Evolutionary conservation across 208 protist species (phyloP).

Genomic region (Trypanosoma caninum): DNA sequence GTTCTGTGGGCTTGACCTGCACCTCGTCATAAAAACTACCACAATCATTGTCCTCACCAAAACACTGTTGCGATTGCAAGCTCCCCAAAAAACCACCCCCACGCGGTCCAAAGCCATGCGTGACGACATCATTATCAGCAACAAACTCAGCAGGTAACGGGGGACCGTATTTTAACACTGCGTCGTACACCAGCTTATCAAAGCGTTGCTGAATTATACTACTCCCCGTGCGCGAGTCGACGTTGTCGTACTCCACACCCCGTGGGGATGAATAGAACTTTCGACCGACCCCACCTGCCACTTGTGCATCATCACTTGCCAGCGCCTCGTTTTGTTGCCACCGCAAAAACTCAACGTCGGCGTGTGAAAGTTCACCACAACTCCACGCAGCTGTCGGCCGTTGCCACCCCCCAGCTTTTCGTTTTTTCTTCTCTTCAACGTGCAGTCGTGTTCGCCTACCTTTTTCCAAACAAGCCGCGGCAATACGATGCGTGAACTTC

Average conservation of each 20-base stretch:
- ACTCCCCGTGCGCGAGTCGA: conserved; percentile 47
- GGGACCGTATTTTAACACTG: conserved; percentile 70
- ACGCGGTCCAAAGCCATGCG: too few relatives aligned
- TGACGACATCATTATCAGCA: conserved; percentile 41
- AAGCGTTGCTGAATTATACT: conserved; percentile 72
- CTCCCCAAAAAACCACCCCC: too few relatives aligned
- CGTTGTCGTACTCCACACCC: conserved; percentile 37
- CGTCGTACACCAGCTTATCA: conserved; percentile 48
- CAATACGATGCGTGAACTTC: conserved; percentile 18
- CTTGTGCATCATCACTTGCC: neutral
- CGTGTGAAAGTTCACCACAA: neutral
- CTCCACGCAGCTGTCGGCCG: neutral
- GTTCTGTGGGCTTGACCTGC: conserved; percentile 41
- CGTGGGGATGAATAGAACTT: neutral
- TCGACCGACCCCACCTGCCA: neutral
- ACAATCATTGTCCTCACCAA: conserved; percentile 21
- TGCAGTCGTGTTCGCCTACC: neutral
- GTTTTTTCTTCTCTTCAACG: neutral
- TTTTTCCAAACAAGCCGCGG: neutral
- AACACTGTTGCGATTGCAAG: too few relatives aligned
- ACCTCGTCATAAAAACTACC: conserved; percentile 71
- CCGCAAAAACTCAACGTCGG: conserved; percentile 10
- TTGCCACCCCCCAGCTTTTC: neutral
- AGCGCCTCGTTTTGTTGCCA: conserved; percentile 5
- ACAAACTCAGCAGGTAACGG: conserved; percentile 75